Evolutionary conservation across 1,284 basidiomycete genomes (phyloP).

Genomic region (Sporisorium sorghi): DNA sequence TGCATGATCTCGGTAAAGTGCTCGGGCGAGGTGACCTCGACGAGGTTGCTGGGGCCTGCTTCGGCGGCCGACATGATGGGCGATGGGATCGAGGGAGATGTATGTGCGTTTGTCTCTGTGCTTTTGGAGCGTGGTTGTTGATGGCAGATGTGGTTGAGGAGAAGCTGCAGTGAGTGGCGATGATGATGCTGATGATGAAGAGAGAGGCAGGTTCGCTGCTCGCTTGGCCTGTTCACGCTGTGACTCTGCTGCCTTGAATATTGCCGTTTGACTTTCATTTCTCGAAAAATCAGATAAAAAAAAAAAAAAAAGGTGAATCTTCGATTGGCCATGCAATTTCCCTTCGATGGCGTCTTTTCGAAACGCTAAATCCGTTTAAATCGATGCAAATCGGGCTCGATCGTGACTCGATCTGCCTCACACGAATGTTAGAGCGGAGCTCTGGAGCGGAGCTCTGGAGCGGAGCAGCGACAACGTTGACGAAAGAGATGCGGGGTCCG

Average conservation of each 20-base stretch:
- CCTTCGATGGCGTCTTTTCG: not conserved
- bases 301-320: slow-evolving; percentile 12
- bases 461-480: not conserved
- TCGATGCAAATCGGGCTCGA: slow-evolving; percentile 3
- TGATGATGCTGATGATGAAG: not conserved
- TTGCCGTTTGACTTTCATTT: not conserved
- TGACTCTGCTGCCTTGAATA: not conserved
- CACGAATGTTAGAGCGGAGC: not conserved
- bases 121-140: not conserved
- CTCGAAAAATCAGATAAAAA: slow-evolving; percentile 26
- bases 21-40: slow-evolving; percentile 66
- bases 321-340: not conserved
- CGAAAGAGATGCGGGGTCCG: not conserved
- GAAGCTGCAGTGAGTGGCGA: not conserved
- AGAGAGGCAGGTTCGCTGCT: not conserved
- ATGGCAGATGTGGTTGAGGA: not conserved
- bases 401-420: not conserved
- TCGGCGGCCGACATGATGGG: slow-evolving; percentile 23
- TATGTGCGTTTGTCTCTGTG: not conserved
- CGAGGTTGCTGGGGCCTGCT: slow-evolving; percentile 51
- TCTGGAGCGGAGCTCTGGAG: not conserved
- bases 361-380: not conserved
- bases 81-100: not conserved
- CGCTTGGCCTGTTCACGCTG: not conserved
- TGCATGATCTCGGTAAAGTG: slow-evolving; percentile 63